Conservation (phyloP, 1,139 yeast species). For the Taphrina communis region DNA sequence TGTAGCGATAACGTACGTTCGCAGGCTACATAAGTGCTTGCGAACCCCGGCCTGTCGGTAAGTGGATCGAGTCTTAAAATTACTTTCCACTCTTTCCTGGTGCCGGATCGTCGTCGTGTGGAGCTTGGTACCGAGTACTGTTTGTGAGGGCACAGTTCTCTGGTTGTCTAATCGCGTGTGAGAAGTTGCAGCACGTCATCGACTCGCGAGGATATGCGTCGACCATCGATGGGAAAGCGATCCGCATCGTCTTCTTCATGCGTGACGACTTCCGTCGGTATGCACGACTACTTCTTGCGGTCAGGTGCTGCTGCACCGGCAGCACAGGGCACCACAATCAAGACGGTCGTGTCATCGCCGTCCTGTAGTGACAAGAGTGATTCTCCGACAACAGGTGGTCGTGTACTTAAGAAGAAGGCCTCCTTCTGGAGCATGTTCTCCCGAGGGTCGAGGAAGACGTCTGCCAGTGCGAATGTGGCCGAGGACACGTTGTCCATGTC, state of each 20-base stretch:
- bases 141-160: too few relatives aligned
- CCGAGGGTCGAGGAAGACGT: conserved; percentile 15
- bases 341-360: conserved; percentile 3
- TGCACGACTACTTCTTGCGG: conserved; percentile 11
- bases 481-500: neutral
- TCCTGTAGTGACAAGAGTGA: conserved; percentile 18
- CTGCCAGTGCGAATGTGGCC: neutral
- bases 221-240: conserved; percentile 8
- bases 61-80: neutral
- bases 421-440: conserved; percentile 27
- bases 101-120: neutral
- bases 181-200: too few relatives aligned
- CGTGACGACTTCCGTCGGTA: neutral
- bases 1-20: neutral
- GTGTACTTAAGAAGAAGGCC: conserved; percentile 16
- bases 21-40: conserved; percentile 4
- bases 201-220: neutral
- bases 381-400: neutral
- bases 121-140: neutral
- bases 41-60: neutral
- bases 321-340: neutral
- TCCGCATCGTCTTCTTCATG: neutral
- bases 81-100: neutral
- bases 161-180: too few relatives aligned
- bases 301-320: neutral